Base-by-base conservation (phyloP, 768 basidiomycete genomes). In the Panellus pusillus region DNA sequence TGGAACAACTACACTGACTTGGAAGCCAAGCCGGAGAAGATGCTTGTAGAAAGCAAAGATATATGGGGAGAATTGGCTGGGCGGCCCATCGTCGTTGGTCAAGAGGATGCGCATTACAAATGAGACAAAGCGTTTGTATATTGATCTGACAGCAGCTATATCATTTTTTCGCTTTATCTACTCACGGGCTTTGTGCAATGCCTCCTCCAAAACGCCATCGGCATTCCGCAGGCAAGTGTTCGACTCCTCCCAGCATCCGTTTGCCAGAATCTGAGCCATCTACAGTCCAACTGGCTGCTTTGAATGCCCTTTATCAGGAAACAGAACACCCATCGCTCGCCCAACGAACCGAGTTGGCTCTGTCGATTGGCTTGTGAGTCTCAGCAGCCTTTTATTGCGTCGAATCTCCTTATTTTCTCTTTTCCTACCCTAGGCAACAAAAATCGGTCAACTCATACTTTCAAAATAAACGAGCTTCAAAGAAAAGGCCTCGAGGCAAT, bases 381-480 rank as follows among this genome's bases (percentile, higher is more conserved):
- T 20, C 38, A 37, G 37, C 18, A 29, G 19, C 12, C 37, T 17
- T 24, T 2, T 51, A 63, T 52, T 58, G 55, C 43, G 50, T 43
- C 24, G 6, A 24, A 24, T 24, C 36, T 58, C 31, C 43, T 40
- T 52, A 48, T 57, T 53, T 53, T 61, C 50, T 51, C 40, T 55
- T 40, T 54, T 42, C 61, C 36, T 52, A 50, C 44, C 64, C 19
- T 54, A 91, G 89, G 85, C 85, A 89, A 66, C 83, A 84, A 68
- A 91, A 90, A 77, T 89, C 87, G 2, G 89, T 91, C 66, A 87
- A 87, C 66, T 86, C 88, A 13, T 91, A 87, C 87, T 91, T 91
- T 72, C 89, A 91, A 72, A 91, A 91, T 68, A 90, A 89, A 74
- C 79, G 89, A 54, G 87, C 89, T 8, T 88, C 87, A 62, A 91